Base-by-base conservation (phyloP, 108 stramenopile species). In the Parietichytrium sp. region DNA sequence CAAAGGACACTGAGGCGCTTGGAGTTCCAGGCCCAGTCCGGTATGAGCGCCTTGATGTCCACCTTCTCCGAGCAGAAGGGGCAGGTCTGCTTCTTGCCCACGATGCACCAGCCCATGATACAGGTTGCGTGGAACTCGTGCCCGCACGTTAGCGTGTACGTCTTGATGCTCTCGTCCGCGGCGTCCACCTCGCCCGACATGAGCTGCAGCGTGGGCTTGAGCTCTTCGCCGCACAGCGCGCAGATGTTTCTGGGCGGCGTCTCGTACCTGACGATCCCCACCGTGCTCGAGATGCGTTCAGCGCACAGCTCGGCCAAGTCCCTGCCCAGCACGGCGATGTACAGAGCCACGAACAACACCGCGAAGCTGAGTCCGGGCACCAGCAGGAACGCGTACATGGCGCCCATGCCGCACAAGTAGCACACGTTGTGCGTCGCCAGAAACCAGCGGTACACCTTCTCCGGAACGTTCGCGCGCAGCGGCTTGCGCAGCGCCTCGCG, bases 391-490 rank as follows among this genome's bases (percentile, higher is more conserved):
- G 45, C 38, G 42, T 72, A 72, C 38, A 72, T 72, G 33, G 61
- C 36, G 20, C 10, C 10, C 20, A 42, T 72, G 8, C 61, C 61
- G 20, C 23, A n/a, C 6, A 23, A 72, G 20, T 72, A 72, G 33
- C 61, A 72, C 10, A 72, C 0, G n/a, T 33, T 23, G 2, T 72
- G 61, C 61, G 61, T 72, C 20, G 23, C 38, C 3, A 72, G 42
- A 20, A 72, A 72, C 61, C 61, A 72, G 6, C 38, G n/a, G 61
- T 72, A 72, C 61, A 72, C 61, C 61, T 45, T 72, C 33, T 72
- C 61, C 23, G 61, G 61, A 33, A 42, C 45, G 42, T 72, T 42
- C 33, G 38, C 38, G 23, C 38, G 38, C 0, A 72, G 61, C 1
- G 18, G 1, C 42, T 72, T 72, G n/a, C n/a, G n/a, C n/a, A n/a